These are phyloP conservation scores for Dothideomycetidae sp. DNA, from an alignment of 2,329 filamentous ascomycete species.

Conservation along the genomic window DNA sequence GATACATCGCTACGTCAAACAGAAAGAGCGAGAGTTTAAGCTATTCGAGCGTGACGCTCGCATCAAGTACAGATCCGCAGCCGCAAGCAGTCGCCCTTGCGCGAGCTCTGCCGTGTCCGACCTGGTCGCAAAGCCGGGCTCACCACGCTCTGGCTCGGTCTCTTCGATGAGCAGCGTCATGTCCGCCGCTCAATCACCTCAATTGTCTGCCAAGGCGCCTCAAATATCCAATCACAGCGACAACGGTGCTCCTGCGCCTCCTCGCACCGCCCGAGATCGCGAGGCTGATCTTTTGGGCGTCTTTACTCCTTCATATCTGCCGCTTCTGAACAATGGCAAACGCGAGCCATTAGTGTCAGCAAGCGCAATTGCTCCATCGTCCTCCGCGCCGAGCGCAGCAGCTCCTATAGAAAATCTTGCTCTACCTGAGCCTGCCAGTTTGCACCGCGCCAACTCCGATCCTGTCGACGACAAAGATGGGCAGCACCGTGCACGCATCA, in stretches of 20 bases:
- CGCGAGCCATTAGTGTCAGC: slow-evolving; percentile 11
- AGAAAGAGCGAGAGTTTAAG: slow-evolving; percentile 25
- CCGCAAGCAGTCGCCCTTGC: too few species aligned
- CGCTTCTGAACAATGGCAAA: slow-evolving; percentile 19
- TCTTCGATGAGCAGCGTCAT: neutral
- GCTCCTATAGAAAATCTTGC: slow-evolving; percentile 1
- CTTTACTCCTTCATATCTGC: slow-evolving; percentile 24
- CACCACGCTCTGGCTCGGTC: neutral
- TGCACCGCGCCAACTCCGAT: slow-evolving; percentile 20
- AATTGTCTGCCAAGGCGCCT: neutral
- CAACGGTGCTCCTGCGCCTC: neutral
- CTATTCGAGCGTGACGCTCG: slow-evolving; percentile 22
- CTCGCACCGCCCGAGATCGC: slow-evolving; percentile 11
- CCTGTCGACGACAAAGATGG: slow-evolving; percentile 15
- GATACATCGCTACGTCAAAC: slow-evolving; percentile 25
- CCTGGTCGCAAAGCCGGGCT: neutral
- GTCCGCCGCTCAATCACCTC: neutral
- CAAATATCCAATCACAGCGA: neutral
- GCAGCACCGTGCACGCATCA: slow-evolving; percentile 18
- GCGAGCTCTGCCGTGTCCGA: neutral
- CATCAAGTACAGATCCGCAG: slow-evolving; percentile 10
- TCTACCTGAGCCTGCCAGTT: slow-evolving; percentile 1
- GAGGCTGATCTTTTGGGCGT: slow-evolving; percentile 23
- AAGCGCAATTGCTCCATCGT: neutral
- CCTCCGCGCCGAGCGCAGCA: neutral